phyloP scores from a whole-genome alignment of 192 early-diverging fungal species.

The Backusella tuberculispora region DNA sequence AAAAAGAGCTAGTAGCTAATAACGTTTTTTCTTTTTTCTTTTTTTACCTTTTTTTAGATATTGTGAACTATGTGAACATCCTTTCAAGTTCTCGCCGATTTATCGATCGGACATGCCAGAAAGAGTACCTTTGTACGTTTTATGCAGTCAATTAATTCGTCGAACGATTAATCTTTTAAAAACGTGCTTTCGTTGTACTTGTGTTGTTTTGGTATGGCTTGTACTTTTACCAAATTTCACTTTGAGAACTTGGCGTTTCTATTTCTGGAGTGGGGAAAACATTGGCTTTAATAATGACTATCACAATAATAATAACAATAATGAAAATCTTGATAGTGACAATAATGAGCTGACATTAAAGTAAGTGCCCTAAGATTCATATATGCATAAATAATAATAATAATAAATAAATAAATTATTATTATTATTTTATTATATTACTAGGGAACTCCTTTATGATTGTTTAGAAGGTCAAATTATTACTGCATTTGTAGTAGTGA shows the following conservation, averaged over 20 bases:
- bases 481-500: conserved; percentile 69
- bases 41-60: conserved; percentile 44
- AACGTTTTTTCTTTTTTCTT: not conserved
- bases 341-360: conserved; percentile 1
- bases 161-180: conserved; percentile 29
- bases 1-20: not conserved
- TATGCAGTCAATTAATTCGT: conserved; percentile 29
- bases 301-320: not conserved
- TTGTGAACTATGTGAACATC: conserved; percentile 92
- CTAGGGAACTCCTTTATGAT: conserved; percentile 59
- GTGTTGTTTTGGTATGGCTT: conserved; percentile 80
- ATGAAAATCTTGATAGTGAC: not conserved
- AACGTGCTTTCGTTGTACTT: conserved; percentile 55
- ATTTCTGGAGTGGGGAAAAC: conserved; percentile 78
- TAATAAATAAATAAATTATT: not conserved
- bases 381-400: not conserved
- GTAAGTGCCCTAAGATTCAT: not conserved
- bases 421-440: not conserved
- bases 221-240: conserved; percentile 81
- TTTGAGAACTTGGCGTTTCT: conserved; percentile 83
- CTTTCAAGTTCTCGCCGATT: conserved; percentile 84
- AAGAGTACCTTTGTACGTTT: conserved; percentile 56
- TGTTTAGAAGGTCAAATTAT: conserved; percentile 89
- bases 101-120: conserved; percentile 77
- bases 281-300: conserved; percentile 38